phyloP scores from a whole-genome alignment of 179 eudicot genomes.

The Silene noctiflora region DNA sequence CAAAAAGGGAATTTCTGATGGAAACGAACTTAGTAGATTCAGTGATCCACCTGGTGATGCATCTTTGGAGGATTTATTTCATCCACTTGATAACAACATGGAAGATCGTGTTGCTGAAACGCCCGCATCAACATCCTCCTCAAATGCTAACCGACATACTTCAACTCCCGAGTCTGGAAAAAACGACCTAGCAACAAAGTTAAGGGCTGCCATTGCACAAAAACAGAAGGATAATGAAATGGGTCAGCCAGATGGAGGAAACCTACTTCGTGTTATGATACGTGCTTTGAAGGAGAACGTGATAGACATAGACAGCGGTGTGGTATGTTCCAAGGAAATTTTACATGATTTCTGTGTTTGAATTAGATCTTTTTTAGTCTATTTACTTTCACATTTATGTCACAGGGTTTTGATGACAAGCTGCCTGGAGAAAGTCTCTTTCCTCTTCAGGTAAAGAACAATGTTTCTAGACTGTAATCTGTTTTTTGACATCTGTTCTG shows the following conservation, averaged over 20 bases:
- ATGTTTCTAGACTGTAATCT: neutral
- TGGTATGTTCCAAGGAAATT: constrained; percentile 48
- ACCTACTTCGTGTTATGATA: constrained; percentile 74
- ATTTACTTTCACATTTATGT: constrained; percentile 9
- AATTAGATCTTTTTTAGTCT: constrained; percentile 6
- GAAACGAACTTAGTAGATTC: constrained; percentile 73
- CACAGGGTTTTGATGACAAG: constrained; percentile 83
- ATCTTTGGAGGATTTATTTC: constrained; percentile 90
- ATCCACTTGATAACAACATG: constrained; percentile 53
- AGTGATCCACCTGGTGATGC: constrained; percentile 98
- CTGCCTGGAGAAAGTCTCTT: constrained; percentile 82
- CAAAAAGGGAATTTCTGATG: constrained; percentile 40
- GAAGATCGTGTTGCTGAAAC: constrained; percentile 49
- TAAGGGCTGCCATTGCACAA: constrained; percentile 87
- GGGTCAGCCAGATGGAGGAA: constrained; percentile 74
- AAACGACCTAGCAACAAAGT: constrained; percentile 69
- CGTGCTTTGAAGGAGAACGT: constrained; percentile 81
- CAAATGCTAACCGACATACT: constrained; percentile 46
- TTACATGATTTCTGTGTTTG: constrained; percentile 7
- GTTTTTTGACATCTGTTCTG: constrained; percentile 1
- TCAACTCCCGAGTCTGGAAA: constrained; percentile 48
- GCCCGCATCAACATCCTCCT: constrained; percentile 69
- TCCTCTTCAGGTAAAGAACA: constrained; percentile 71
- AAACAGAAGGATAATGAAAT: constrained; percentile 78
- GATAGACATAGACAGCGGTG: constrained; percentile 73